Base-by-base conservation (phyloP, 176 grass and related monocot species). In the Hordeum marinum region DNA sequence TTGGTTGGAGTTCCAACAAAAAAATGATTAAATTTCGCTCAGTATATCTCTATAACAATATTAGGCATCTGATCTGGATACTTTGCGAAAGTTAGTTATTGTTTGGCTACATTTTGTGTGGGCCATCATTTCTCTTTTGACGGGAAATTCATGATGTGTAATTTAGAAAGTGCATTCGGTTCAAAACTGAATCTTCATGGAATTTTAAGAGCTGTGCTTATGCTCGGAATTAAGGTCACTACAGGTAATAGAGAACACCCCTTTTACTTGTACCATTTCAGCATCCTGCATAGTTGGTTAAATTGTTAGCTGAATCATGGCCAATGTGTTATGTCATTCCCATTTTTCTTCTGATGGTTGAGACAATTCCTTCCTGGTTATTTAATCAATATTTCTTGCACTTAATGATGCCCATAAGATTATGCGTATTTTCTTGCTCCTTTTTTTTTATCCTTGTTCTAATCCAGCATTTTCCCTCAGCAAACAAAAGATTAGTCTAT, bases 401-500 rank as follows among this genome's bases (percentile, higher is more conserved):
- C 63, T 84, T 80, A 35, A 68, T 66, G 14, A 26, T 74, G 62
- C 68, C 45, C 42, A 9, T 3, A 20, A 79, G 46, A 36, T 84
- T 25, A 64, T 85, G 50, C 1, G 8, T 11, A 11, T 59, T 63
- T 61, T 61, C 26, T 62, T 40, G 13, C 21, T 80, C 26, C 65
- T 29, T 70, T 75, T 83, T 79, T 83, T 79, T 68, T 21, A 71
- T 76, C 57, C 12, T 77, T 52, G 39, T 14, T 78, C 58, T 92
- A 81, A 83, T 77, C 36, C 73, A 59, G 41, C 36, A 34, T 83
- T 83, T 78, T 41, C 88, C 11, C 76, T 82, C 91, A 98, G 96
- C 77, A 55, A 95, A 92, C 89, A 95, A 82, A 95, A 88, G 85
- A 80, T 69, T 93, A 82, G 86, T 98, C 11, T 92, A 89, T 88